Base-by-base conservation (phyloP, 192 early-diverging fungal genomes). In the Podila epigama region DNA sequence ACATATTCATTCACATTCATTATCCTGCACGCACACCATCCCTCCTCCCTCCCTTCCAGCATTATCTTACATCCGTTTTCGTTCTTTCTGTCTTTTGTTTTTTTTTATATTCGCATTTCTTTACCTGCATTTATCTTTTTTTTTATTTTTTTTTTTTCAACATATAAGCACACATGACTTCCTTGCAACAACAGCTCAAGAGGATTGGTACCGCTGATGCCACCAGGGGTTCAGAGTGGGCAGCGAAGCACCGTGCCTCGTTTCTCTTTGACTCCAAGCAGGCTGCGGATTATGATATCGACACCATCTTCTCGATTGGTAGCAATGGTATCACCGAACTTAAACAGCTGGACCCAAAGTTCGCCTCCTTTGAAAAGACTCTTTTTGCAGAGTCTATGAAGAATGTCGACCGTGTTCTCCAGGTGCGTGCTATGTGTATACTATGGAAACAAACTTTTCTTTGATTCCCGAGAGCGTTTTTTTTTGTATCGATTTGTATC, bases 201-300 rank as follows among this genome's bases (percentile, higher is more conserved):
- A 83, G 80, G 57, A 86, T 90, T 68, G 83, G 86, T 40, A 87
- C 84, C 16, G 81, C 86, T 11, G 89, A 91, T 80, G 81, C 85
- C 44, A 81, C 63, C 36, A 83, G 83, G 70, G 83, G 85, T 29
- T 83, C 80, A 28, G 87, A 89, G 65, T 68, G 58, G 16, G 69
- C 86, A 18, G 82, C 86, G 32, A 90, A 85, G 68, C 84, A 84
- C 50, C 85, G 84, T 33, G 86, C 92, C 25, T 95, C 96, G 31
- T 91, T 94, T 52, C 79, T 97, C 56, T 97, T 95, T 44, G 87
- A 91, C 50, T 81, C 87, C 0, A 89, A 88, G 75, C 86, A 92
- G 79, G 97, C 97, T 2, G 93, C 94, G 4, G 93, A 97, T 67
- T 87, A 94, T 60, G 95, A 97, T 81, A 81, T 84, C 55, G 94